Evolutionary conservation across 345 rosid species (phyloP), one percentile per base, ranked within the genome.

Genomic region (Xanthoceras sorbifolium): DNA sequence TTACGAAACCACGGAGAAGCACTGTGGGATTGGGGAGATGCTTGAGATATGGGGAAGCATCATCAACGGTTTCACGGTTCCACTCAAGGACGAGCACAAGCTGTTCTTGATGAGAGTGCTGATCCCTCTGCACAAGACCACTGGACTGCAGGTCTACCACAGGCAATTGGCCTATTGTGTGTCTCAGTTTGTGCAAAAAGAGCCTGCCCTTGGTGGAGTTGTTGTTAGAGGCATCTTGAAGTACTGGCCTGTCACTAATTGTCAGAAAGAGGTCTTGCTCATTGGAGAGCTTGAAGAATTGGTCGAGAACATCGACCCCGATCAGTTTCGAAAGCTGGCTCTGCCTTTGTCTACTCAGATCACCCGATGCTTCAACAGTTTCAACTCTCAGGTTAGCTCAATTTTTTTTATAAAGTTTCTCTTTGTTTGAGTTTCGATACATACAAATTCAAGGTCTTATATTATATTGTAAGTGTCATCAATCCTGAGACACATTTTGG

Each of bases 11-110:
- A n/a, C 86, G 1, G 90, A 87, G 81, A 84, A 76, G 85, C 90
- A 89, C 48, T 68, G 78, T 22, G 90, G 93, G 75, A 86, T 86
- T 0, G 79, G 83, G 0, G 91, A 91, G 70, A 36, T 89, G 67
- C 87, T 88, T 6, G 93, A 89, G 86, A 88, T 87, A 77, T 89
- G 87, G 80, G 93, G 90, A 74, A 91, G 90, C 73, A 88, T 89
- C 74, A 89, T 89, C 64, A 86, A 89, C 9, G 93, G 95, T 11
- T 88, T 89, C 64, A 79, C 90, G 0, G 90, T 91, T 22, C 95
- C 93, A 0, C 38, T 88, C 8, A 88, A 86, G 79, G 91, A 86
- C 17, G 93, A 89, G 81, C 95, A 91, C 84, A 89, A 87, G 87
- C 73, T 88, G 76, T 84, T 88, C 81, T 64, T 89, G 67, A 87